Conservation (phyloP, 208 protist genomes). For the Leptomonas pyrrhocoris region DNA sequence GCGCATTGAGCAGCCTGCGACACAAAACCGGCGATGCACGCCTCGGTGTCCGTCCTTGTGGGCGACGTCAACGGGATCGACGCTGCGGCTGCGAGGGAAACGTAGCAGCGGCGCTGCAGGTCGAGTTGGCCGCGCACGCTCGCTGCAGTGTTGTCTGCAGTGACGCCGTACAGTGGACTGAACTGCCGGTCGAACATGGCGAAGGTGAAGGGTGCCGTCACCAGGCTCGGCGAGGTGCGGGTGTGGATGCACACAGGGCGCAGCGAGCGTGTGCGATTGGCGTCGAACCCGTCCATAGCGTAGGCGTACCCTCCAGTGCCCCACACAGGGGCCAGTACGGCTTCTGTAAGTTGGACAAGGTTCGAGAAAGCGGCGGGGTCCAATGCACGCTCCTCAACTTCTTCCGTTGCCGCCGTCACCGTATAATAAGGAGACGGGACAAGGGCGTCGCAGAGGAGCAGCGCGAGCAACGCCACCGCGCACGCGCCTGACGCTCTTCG, state of each 20-base stretch:
- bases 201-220: conserved; percentile 25
- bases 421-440: neutral
- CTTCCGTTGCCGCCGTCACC: conserved; percentile 63
- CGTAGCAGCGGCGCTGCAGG: conserved; percentile 20
- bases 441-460: neutral
- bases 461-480: neutral
- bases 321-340: conserved; percentile 32
- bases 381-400: neutral
- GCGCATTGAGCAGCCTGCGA: conserved; percentile 17
- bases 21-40: neutral
- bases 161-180: conserved; percentile 22
- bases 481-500: neutral
- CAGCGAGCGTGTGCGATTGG: neutral
- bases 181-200: conserved; percentile 32
- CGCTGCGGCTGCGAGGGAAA: neutral
- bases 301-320: conserved; percentile 25
- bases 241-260: conserved; percentile 26
- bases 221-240: conserved; percentile 1
- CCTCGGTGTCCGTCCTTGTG: neutral
- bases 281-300: neutral
- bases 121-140: conserved; percentile 13
- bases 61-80: neutral
- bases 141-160: neutral
- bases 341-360: conserved; percentile 27
- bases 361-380: neutral